Evolutionary conservation across 2,329 filamentous ascomycete genomes (phyloP), one percentile per base, ranked within the genome.

Genomic region (Didymella pomorum): DNA sequence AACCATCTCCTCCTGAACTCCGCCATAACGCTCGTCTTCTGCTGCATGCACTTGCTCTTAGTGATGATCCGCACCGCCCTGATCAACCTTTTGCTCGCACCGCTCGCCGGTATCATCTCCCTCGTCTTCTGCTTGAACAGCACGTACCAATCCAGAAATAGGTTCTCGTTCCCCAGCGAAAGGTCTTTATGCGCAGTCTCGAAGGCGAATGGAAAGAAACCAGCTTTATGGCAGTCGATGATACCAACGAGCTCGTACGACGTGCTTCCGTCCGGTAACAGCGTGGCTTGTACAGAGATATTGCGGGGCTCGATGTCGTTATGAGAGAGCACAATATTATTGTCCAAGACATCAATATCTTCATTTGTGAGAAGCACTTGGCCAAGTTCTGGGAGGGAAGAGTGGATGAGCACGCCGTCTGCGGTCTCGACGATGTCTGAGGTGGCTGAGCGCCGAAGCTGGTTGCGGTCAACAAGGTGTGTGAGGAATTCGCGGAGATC

Each of bases 121-220:
- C 56, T 28, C 2, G 49, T 58, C 18, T 58, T 58, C 25, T 31
- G 44, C 35, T 58, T 58, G 39, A 58, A 58, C 1, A 53, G 21
- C 44, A 49, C 18, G 31, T 58, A 58, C 56, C 56, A 58, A 26
- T 58, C 56, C 31, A 53, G 7, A 12, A 58, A 58, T 2, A 58
- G 31, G 16, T 58, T 53, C 16, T 58, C 49, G 39, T 58, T 58
- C 20, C 56, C 56, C 1, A 58, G 49, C 1, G 55, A 58, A 8
- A 58, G 56, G 28, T 58, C 56, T n/a, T 58, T 53, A 2, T 58
- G 44, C 28, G 56, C 56, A 12, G 56, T 53, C 41, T 58, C 56
- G 16, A 58, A 58, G 2, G 55, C 55, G 16, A 58, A 52, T 0
- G 55, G 55, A 29, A 52, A 58, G 29, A 58, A 52, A 2, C 55